A percentile compares a stretch with the other conserved stretches of the same genome.
phyloP scores from a whole-genome alignment of 805 yeast genomes.

The Myxozyma vanderwaltii region DNA sequence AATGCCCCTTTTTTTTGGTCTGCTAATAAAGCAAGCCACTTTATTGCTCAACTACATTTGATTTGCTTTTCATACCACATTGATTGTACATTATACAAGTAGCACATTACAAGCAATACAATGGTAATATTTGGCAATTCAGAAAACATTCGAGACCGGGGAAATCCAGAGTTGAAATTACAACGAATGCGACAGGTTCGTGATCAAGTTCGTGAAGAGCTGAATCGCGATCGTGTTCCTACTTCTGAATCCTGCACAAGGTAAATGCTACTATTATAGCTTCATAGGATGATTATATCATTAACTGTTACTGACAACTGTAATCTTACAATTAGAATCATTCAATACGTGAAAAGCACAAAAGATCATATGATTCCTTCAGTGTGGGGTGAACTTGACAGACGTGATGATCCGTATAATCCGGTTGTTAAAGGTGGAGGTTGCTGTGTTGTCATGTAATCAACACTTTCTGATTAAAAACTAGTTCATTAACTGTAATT shows the following conservation, averaged over 20 bases:
- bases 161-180: conserved; percentile 10
- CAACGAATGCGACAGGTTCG: conserved; percentile 12
- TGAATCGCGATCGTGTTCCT: conserved; percentile 19
- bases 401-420: conserved; percentile 31
- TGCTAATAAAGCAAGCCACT: too few species aligned
- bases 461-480: neutral
- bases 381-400: conserved; percentile 32
- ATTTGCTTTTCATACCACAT: too few species aligned
- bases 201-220: conserved; percentile 16
- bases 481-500: neutral
- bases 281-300: too few species aligned
- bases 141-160: conserved; percentile 13
- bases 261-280: too few species aligned
- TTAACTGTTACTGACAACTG: too few species aligned
- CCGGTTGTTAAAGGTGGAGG: conserved; percentile 20
- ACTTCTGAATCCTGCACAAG: conserved; percentile 15
- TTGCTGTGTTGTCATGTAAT: conserved; percentile 23
- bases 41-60: too few species aligned
- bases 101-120: neutral
- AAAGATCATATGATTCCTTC: conserved; percentile 33
- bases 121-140: conserved; percentile 3
- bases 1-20: too few species aligned
- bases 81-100: too few species aligned
- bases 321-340: conserved; percentile 13
- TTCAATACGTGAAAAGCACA: conserved; percentile 31